Conservation (phyloP, 371 early-diverging fungal species). For the Mucor lusitanicus region DNA sequence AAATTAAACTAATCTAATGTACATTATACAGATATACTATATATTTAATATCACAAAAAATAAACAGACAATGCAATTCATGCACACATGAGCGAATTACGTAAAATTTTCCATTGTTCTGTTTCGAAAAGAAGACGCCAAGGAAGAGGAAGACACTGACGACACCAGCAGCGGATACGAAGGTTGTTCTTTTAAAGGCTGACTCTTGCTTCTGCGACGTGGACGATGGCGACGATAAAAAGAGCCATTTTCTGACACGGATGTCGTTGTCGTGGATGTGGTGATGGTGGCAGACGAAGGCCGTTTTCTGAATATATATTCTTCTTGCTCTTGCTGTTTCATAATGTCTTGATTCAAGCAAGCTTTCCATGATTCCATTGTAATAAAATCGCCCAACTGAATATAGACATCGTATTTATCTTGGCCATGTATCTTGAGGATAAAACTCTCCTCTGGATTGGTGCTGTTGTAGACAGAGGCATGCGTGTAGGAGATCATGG, state of each 20-base stretch:
- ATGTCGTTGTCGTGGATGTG: background rate
- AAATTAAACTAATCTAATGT: background rate
- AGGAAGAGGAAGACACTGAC: background rate
- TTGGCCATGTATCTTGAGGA: slow-evolving; percentile 47
- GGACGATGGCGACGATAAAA: background rate
- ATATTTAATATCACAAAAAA: background rate
- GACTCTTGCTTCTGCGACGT: background rate
- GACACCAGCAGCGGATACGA: background rate
- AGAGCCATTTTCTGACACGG: background rate
- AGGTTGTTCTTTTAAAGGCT: background rate
- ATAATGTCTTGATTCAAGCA: slow-evolving; percentile 20
- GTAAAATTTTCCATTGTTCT: background rate
- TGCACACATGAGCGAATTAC: background rate
- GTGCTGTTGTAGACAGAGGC: slow-evolving; percentile 38
- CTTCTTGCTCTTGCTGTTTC: slow-evolving; percentile 9
- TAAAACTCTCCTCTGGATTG: slow-evolving; percentile 39
- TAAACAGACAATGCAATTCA: background rate
- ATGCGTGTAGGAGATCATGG: slow-evolving; percentile 45
- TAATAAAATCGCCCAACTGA: slow-evolving; percentile 48
- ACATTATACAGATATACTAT: background rate
- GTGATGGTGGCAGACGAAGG: background rate
- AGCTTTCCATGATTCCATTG: slow-evolving; percentile 47
- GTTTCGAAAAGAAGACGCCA: background rate
- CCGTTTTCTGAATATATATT: background rate
- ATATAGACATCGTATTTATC: slow-evolving; percentile 44